These are phyloP conservation scores for Mycena rosella DNA, from an alignment of 768 basidiomycete species.

Conservation along the genomic window DNA sequence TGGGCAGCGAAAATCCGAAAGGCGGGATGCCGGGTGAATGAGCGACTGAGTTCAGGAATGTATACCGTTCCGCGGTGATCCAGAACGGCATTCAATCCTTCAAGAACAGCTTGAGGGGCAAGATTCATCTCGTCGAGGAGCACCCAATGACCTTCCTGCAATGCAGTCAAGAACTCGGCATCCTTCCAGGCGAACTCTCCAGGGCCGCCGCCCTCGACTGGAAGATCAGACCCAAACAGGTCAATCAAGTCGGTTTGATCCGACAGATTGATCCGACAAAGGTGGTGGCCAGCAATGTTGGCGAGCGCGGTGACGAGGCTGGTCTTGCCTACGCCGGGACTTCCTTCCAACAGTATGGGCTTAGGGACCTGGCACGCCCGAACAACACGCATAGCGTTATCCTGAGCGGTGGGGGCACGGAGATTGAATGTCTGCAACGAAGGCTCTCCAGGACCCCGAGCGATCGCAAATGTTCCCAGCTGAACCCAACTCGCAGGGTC, in stretches of 20 bases:
- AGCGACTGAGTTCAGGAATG: constrained; percentile 93
- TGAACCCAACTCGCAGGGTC: constrained; percentile 57
- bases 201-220: constrained; percentile 89
- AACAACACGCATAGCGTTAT: constrained; percentile 89
- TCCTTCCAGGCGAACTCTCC: constrained; percentile 99
- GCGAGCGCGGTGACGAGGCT: constrained; percentile 92
- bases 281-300: constrained; percentile 77
- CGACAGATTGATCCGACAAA: constrained; percentile 96
- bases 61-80: constrained; percentile 97
- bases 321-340: constrained; percentile 98
- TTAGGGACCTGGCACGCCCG: constrained; percentile 92
- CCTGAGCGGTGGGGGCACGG: constrained; percentile 87
- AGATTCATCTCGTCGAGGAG: constrained; percentile 99
- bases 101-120: constrained; percentile 95
- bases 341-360: constrained; percentile 95
- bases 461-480: constrained; percentile 82
- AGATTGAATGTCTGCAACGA: constrained; percentile 75
- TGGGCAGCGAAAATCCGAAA: constrained; percentile 99
- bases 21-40: constrained; percentile 89
- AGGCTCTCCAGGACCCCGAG: constrained; percentile 62
- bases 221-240: constrained; percentile 95
- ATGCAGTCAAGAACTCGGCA: constrained; percentile 92
- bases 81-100: constrained; percentile 95
- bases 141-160: constrained; percentile 98
- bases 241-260: constrained; percentile 98